Base-by-base conservation (phyloP, 257 asterid species). In the Sherardia arvensis region DNA sequence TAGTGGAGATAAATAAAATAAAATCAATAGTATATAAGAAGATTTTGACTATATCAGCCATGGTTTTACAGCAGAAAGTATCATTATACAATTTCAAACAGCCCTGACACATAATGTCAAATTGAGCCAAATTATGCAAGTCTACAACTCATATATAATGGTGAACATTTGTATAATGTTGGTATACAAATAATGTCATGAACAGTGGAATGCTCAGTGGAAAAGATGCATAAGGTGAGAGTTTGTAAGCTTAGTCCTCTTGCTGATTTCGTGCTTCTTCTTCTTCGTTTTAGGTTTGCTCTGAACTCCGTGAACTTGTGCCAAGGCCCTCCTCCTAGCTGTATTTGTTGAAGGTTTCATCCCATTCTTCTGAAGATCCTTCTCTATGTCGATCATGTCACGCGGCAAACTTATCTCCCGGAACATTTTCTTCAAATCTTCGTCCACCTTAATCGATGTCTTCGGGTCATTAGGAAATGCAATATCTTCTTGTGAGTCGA, bases 191-290 rank as follows among this genome's bases (percentile, higher is more conserved):
- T 7, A 25, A 25, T 23, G 2, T 5, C 8, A 53, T 22, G 23
- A 55, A 55, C 20, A 26, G 12, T 55, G 26, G 61, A 0, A 40
- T 25, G 60, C 60, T 23, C 25, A 55, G 73, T 79, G 59, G 74
- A 92, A 92, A 33, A 92, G 96, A 40, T 89, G 93, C 0, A 94
- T 95, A 78, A 92, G 95, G 27, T 89, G 97, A 36, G 85, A 80
- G 61, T 89, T 89, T 21, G 98, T 91, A 57, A 91, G 94, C 81
- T 88, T 91, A 59, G 95, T 86, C 83, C 95, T 85, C 79, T 85
- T 88, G 86, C 86, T 79, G 73, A 88, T 82, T 72, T 85, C 92
- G 1, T 73, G 72, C 77, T 87, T 82, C 86, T 90, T 90, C 86
- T 85, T 90, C 86, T 89, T 86, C 28, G 80, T 51, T 79, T 90